Evolutionary conservation across 306 rosid genomes (phyloP).

Genomic region (cucumber (Cucumis sativus)): DNA sequence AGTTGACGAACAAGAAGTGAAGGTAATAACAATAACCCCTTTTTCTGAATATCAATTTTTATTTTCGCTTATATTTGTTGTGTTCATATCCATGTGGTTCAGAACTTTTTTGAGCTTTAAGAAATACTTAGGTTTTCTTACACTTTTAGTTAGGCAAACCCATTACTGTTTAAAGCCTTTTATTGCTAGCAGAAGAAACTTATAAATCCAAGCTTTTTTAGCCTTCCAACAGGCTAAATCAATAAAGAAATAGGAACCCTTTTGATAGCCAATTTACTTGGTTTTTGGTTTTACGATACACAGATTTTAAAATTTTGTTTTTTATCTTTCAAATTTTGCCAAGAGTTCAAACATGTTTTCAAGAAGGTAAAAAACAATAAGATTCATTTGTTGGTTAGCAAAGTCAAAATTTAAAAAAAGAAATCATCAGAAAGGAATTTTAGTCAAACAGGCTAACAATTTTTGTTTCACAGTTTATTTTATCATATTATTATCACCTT

Average conservation of each 20-base stretch:
- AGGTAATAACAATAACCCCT: conserved; percentile 34
- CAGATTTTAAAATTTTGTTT: not conserved
- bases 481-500: too few species aligned
- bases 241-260: not conserved
- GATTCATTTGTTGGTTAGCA: not conserved
- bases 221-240: not conserved
- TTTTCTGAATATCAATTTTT: not conserved
- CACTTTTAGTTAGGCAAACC: not conserved
- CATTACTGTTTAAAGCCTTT: not conserved
- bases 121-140: not conserved
- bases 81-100: not conserved
- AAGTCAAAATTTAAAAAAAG: not conserved
- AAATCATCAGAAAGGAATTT: not conserved
- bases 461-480: not conserved
- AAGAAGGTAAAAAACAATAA: not conserved
- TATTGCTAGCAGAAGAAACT: not conserved
- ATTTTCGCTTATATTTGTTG: not conserved
- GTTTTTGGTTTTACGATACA: not conserved
- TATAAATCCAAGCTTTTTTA: not conserved
- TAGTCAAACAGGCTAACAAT: not conserved
- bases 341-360: not conserved
- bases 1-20: conserved; percentile 18
- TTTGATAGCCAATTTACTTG: not conserved
- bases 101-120: not conserved
- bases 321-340: not conserved